Evolutionary conservation across 1,284 basidiomycete species (phyloP).

Genomic region (Moesziomyces aphidis): DNA sequence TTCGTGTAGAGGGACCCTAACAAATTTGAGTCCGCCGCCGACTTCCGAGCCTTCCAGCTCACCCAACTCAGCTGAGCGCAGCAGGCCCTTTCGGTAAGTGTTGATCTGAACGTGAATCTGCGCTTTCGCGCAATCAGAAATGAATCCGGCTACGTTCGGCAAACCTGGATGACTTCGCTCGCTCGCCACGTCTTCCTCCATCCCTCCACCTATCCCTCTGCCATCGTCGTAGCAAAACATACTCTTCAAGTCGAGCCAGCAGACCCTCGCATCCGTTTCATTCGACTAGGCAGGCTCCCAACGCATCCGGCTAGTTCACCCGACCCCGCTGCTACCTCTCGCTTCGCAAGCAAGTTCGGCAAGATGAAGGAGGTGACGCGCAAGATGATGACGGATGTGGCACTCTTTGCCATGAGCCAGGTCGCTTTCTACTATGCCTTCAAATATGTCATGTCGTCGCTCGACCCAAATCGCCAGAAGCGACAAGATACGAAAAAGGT

Average conservation of each 20-base stretch:
- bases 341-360: not conserved
- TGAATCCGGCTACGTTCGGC: constrained; percentile 15
- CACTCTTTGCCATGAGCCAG: constrained; percentile 63
- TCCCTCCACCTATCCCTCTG: not conserved
- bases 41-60: constrained; percentile 16
- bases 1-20: not conserved
- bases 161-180: not conserved
- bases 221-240: not conserved
- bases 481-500: constrained; percentile 64
- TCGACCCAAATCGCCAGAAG: constrained; percentile 68
- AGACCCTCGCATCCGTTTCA: no score
- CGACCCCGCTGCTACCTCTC: not conserved
- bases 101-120: constrained; percentile 4
- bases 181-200: constrained; percentile 3
- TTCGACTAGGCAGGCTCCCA: no score
- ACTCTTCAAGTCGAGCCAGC: no score
- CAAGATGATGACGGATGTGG: constrained; percentile 65
- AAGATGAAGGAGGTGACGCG: constrained; percentile 60
- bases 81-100: not conserved
- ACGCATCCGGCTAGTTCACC: no score
- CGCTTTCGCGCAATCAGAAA: not conserved
- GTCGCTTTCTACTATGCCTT: constrained; percentile 69
- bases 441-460: constrained; percentile 67
- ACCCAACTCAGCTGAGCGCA: not conserved
- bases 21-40: not conserved